Evolutionary conservation across 1,139 yeast species (phyloP), one percentile per base, ranked within the genome.

Genomic region (Geotrichum phurueaensis): DNA sequence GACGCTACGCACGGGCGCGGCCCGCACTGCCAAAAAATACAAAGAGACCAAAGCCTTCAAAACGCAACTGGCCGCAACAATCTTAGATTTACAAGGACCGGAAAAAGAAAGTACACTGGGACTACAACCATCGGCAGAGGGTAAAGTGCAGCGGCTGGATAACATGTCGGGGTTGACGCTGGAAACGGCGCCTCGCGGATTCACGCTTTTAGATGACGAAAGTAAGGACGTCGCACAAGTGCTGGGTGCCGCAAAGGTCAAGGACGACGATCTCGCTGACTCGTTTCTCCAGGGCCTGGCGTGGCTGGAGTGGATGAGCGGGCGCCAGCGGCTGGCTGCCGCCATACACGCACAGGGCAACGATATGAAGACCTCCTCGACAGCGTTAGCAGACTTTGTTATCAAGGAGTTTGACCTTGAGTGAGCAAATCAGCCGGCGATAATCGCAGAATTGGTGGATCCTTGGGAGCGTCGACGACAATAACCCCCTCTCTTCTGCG

Each of bases 261-360:
- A 84, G 66, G 80, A 81, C 45, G 90, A 85, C 68, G 90, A 85
- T 67, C 69, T 84, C 23, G 80, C 82, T 9, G 90, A 85, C 68
- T 77, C 86, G 0, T 71, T 85, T 20, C 69, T 85, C 3, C 89
- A 85, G 69, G 86, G 82, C 0, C 60, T 84, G 0, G 77, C 84
- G 0, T 83, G 84, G 81, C 61, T 75, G 15, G 71, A 75, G 18
- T 84, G 86, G 84, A 76, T 78, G 58, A 65, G 66, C 2, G 78
- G 52, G 27, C 23, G 57, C 7, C 27, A 31, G 25, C 25, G 18
- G 25, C n/a, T 51, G 54, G 39, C 20, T n/a, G 47, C 47, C 20
- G 47, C 9, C 2, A 10, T 39, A 15, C n/a, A 22, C n/a, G 47
- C 47, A 22, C 47, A 39, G 7, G 47, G 22, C 7, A 25, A 12